phyloP scores from a whole-genome alignment of 2,329 filamentous ascomycete species.

The Neonectria faginata region DNA sequence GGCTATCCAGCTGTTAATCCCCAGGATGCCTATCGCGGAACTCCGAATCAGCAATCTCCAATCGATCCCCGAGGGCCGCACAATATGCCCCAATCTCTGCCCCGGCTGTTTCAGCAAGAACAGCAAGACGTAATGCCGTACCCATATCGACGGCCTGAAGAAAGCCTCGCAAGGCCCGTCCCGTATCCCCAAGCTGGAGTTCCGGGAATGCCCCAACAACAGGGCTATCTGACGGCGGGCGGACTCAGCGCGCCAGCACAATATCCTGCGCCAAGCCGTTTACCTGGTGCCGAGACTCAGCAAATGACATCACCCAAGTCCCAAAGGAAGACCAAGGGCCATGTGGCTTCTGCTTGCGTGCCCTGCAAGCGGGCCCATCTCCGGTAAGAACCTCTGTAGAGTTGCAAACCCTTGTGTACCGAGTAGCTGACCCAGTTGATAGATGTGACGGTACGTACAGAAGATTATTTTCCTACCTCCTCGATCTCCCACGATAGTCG shows the following conservation, averaged over 20 bases:
- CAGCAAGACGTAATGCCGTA: slow-evolving; percentile 40
- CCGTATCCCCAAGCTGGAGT: slow-evolving; percentile 43
- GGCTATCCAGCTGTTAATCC: slow-evolving; percentile 56
- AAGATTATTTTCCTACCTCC: slow-evolving; percentile 19
- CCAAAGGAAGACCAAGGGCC: slow-evolving; percentile 78
- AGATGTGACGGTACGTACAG: slow-evolving; percentile 74
- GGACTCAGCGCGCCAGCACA: slow-evolving; percentile 32
- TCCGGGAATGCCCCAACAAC: slow-evolving; percentile 35
- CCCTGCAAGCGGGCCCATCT: slow-evolving; percentile 89
- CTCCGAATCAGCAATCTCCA: slow-evolving; percentile 44
- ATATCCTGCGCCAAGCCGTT: slow-evolving; percentile 46
- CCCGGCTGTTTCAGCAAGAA: slow-evolving; percentile 47
- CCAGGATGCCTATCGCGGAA: slow-evolving; percentile 64
- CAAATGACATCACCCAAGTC: slow-evolving; percentile 68
- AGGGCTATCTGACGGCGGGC: slow-evolving; percentile 39
- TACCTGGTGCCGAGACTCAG: slow-evolving; percentile 57
- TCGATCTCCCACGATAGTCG: slow-evolving; percentile 3
- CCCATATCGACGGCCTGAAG: slow-evolving; percentile 44
- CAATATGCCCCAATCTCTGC: slow-evolving; percentile 41
- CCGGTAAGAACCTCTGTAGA: slow-evolving; percentile 58
- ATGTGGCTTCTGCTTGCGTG: slow-evolving; percentile 86
- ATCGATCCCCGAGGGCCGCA: slow-evolving; percentile 40
- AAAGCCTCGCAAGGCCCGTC: slow-evolving; percentile 39
- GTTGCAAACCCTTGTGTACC: neutral
- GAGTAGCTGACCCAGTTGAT: slow-evolving; percentile 29